Conservation (phyloP, 2,329 filamentous ascomycete species). For the Pseudogymnoascus verrucosus region DNA sequence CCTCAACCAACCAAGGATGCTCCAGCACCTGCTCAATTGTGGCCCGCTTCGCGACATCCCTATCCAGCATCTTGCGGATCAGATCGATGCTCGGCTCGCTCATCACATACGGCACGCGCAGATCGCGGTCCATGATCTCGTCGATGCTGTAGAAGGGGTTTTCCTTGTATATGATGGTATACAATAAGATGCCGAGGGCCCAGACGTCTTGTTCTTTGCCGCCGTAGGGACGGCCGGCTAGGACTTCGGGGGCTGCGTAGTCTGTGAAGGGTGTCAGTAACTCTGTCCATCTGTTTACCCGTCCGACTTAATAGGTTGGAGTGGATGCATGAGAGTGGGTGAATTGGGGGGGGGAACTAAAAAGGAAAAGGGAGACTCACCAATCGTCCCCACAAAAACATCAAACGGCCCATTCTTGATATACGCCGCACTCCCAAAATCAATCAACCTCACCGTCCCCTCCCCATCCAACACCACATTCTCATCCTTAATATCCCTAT, state of each 20-base stretch:
- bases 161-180: slow-evolving; percentile 99
- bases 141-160: slow-evolving; percentile 99
- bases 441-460: slow-evolving; percentile 91
- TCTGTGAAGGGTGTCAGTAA: slow-evolving; percentile 46
- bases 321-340: too few species aligned
- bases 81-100: slow-evolving; percentile 90
- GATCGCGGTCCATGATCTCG: slow-evolving; percentile 95
- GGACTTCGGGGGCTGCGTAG: slow-evolving; percentile 96
- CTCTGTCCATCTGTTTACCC: not conserved
- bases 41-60: slow-evolving; percentile 73
- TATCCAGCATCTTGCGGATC: slow-evolving; percentile 84
- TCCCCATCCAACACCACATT: slow-evolving; percentile 95
- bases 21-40: slow-evolving; percentile 83
- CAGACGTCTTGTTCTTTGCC: slow-evolving; percentile 98
- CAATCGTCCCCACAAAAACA: slow-evolving; percentile 97
- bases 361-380: slow-evolving; percentile 43
- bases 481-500: slow-evolving; percentile 98
- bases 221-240: slow-evolving; percentile 83
- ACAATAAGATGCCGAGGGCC: slow-evolving; percentile 92
- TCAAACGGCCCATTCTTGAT: slow-evolving; percentile 98
- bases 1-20: slow-evolving; percentile 62
- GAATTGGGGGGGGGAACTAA: not conserved
- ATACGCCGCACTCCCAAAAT: slow-evolving; percentile 96
- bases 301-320: too few species aligned
- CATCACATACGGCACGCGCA: slow-evolving; percentile 81